Base-by-base conservation (phyloP, 2,329 filamentous ascomycete species). In the Phaeosphaeria sp. region DNA sequence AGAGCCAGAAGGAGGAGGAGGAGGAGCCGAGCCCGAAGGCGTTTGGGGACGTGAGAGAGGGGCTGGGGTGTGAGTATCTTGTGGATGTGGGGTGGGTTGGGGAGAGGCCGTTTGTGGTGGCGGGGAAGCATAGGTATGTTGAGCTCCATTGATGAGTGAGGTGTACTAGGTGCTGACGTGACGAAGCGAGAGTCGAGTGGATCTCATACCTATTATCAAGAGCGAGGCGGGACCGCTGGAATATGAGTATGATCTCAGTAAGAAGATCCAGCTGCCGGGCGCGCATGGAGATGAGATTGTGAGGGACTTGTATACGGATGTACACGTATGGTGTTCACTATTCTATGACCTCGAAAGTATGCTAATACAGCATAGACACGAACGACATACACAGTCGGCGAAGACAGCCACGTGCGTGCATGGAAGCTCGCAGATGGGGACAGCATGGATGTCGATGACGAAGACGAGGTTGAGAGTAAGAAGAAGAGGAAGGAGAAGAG, bases 41-140 rank as follows among this genome's bases (percentile, higher is more conserved):
- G 1, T 89, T 91, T 69, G 91, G 91, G 2, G 91, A 95, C 70
- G 81, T 92, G 71, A 82, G 91, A 27, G 79, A 82, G 58, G 78
- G 78, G n/a, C 74, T 93, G 6, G 83, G 81, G 3, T 92, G 89
- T 63, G 90, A 91, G 79, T 95, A 95, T 74, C 83, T 92, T 1
- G 87, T 89, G 18, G 87, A 89, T 68, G 81, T 93, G 40, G 77
- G 85, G 45, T 82, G 90, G 77, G 74, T 83, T 22, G 85, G 87
- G 40, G 84, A 83, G 2, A 85, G 86, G 0, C 86, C 86, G 5
- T 83, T 88, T 15, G 77, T 91, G 40, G 89, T 87, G 2, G 84
- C 83, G 1, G 89, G 89, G n/a, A 82, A 83, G 39, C 88, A 90
- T 67, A 88, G 89, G 88, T 89, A 79, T 74, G 84, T 81, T 42